Percentiles rank a stretch among this genome's conserved stretches.
Evolutionary conservation across 2,329 filamentous ascomycete species (phyloP).

Genomic region (Xylariaceae sp.): DNA sequence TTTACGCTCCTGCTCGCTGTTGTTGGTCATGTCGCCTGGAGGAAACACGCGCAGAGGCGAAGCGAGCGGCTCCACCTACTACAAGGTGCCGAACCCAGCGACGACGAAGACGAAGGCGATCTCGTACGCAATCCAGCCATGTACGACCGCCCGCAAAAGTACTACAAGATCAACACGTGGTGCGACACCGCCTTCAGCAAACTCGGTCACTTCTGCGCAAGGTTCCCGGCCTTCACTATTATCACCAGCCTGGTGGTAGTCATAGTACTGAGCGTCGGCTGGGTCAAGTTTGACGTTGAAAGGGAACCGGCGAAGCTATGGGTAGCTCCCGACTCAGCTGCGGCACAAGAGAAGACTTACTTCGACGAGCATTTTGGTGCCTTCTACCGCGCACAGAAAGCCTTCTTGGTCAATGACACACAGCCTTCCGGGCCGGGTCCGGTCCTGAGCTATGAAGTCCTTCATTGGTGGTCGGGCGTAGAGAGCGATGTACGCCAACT

Average conservation of each 20-base stretch:
- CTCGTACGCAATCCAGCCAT: conserved; percentile 69
- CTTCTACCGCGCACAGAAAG: conserved; percentile 90
- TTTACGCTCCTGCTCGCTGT: conserved; percentile 58
- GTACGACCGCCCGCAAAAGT: conserved; percentile 68
- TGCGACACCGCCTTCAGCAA: conserved; percentile 74
- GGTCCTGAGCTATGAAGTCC: conserved; percentile 79
- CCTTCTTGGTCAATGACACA: conserved; percentile 88
- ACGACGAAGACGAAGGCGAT: conserved; percentile 91
- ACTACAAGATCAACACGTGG: conserved; percentile 77
- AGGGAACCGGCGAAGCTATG: conserved; percentile 84
- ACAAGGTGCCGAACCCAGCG: conserved; percentile 74
- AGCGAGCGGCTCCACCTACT: conserved; percentile 79
- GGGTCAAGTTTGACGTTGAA: conserved; percentile 84
- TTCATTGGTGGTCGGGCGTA: conserved; percentile 90
- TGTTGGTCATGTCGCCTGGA: conserved; percentile 68
- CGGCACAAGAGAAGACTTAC: conserved; percentile 87
- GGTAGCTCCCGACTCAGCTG: conserved; percentile 90
- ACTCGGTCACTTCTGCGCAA: conserved; percentile 72
- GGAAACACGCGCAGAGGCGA: conserved; percentile 63
- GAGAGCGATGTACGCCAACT: conserved; percentile 69
- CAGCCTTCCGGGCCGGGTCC: conserved; percentile 55
- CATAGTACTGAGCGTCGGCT: conserved; percentile 73
- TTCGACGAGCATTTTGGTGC: conserved; percentile 92
- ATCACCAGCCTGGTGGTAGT: conserved; percentile 66
- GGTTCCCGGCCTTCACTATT: conserved; percentile 81